Evolutionary conservation across 2,329 filamentous ascomycete genomes (phyloP).

Genomic region (Xylariaceae sp.): DNA sequence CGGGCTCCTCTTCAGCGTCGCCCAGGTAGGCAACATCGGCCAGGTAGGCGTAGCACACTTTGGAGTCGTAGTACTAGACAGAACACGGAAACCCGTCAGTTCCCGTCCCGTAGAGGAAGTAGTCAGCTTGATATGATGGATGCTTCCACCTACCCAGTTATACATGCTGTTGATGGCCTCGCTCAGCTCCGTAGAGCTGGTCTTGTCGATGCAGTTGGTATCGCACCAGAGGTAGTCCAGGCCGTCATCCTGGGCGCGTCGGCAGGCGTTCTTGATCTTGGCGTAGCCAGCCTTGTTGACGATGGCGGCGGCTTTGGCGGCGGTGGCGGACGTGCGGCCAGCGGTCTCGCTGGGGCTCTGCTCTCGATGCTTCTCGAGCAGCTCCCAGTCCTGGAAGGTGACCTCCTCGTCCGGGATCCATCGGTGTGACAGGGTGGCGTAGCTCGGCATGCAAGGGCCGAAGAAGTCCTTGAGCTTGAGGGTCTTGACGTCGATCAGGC

Average conservation of each 20-base stretch:
- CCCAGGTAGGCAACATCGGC: slow-evolving; percentile 17
- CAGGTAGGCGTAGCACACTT: slow-evolving; percentile 27
- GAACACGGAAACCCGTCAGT: too few species aligned
- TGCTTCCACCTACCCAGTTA: too few species aligned
- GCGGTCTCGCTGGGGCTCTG: slow-evolving; percentile 1
- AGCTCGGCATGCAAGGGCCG: slow-evolving; percentile 19
- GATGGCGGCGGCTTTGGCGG: slow-evolving; percentile 9
- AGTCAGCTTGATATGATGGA: too few species aligned
- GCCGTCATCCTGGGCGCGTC: slow-evolving; percentile 18
- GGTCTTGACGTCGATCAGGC: slow-evolving; percentile 28
- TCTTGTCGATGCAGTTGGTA: slow-evolving; percentile 30
- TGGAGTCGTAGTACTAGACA: slow-evolving; percentile 20
- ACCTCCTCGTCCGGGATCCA: slow-evolving; percentile 29
- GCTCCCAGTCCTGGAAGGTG: slow-evolving; percentile 24
- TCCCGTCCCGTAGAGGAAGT: too few species aligned
- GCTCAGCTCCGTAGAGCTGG: slow-evolving; percentile 25
- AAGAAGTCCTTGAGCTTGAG: slow-evolving; percentile 25
- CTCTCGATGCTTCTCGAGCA: slow-evolving; percentile 11
- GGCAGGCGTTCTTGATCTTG: slow-evolving; percentile 26
- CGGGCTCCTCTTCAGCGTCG: background rate
- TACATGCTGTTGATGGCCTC: slow-evolving; percentile 32
- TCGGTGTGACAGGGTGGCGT: slow-evolving; percentile 33
- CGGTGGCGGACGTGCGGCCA: background rate
- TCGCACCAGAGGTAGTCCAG: slow-evolving; percentile 28
- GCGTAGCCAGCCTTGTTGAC: slow-evolving; percentile 21